Base-by-base conservation (phyloP, 139 green algal species). In the Edaphochlamys debaryana region DNA sequence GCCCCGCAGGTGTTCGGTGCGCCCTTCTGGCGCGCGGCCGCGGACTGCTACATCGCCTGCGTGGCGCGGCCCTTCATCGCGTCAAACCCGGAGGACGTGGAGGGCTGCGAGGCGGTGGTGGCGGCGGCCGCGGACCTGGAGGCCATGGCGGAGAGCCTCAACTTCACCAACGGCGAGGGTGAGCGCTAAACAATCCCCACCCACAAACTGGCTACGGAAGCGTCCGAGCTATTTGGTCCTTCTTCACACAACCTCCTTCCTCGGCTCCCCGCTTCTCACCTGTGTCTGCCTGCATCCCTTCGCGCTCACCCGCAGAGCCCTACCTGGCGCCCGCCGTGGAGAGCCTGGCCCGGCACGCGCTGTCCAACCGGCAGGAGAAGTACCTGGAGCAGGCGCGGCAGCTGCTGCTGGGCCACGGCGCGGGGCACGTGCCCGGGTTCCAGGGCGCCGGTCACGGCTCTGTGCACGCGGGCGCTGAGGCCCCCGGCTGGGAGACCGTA, bases 281-380 rank as follows among this genome's bases (percentile, higher is more conserved):
- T n/a, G n/a, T n/a, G n/a, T n/a, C n/a, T n/a, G n/a, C n/a, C n/a
- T n/a, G n/a, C n/a, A n/a, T n/a, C n/a, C n/a, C n/a, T n/a, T n/a
- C n/a, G 15, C 48, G 15, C 48, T 23, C 50, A 9, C 36, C 8
- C 63, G 23, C 74, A 87, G 84, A 88, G 58, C 68, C 76, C 30
- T 85, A 85, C 75, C 76, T 88, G 68, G 84, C 42, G 1, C 84
- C 84, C 0, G 76, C 84, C 1, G 68, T 88, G 32, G 84, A 88
- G 76, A 50, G 6, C 5, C 76, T 88, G 34, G 74, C 84, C 3
- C 68, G 68, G 0, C 76, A 80, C 45, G 62, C 74, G n/a, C 67
- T 88, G 58, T 80, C 67, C 54, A 72, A n/a, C 40, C 67, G 76
- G 37, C 84, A 88, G 77, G 69, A 88, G 42, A 56, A 69, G 41